Evolutionary conservation across 352 stramenopile genomes (phyloP), one percentile per base, ranked within the genome.

Genomic region (Phytophthora sojae): DNA sequence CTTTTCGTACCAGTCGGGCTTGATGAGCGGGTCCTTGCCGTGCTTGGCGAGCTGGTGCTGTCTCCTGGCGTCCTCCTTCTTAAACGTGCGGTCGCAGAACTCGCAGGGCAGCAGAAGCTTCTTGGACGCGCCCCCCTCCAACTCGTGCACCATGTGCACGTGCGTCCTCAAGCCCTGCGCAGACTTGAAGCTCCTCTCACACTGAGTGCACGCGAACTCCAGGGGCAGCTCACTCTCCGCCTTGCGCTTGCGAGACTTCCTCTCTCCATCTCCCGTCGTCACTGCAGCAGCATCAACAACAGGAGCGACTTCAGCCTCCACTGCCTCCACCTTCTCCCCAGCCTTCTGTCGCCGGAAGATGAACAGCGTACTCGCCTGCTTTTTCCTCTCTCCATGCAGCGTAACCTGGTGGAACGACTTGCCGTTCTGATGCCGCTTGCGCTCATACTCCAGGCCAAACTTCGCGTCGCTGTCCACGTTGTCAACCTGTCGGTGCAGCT

Each of bases 381-480:
- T 64, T 57, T 78, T 77, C 67, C 77, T 88, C 62, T 93, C 84
- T 44, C 87, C 87, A 64, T 92, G 81, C 15, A 95, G 70, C 35
- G 86, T 73, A 26, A 95, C 85, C 35, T 85, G 82, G 59, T 94
- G 86, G 69, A 97, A 97, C 17, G 87, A 96, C 69, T 86, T 90
- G 75, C 88, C 90, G 57, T 91, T 97, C 73, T 97, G 90, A 66
- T 97, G 90, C 19, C 90, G 81, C 76, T 97, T 97, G 49, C 90
- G 86, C 6, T 94, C 81, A 71, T 95, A 94, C 68, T 62, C 47
- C 17, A 93, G 56, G 0, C 77, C 78, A 61, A 75, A 78, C 25
- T 32, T 53, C 14, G 37, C 76, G 55, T 74, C 65, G 30, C 30
- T 78, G 60, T 92, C 78, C 19, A 89, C 77, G 57, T 91, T 80